Percentiles rank a stretch among this genome's conserved stretches.
Evolutionary conservation across 2,329 filamentous ascomycete genomes (phyloP).

Genomic region (Pochonia chlamydosporia): DNA sequence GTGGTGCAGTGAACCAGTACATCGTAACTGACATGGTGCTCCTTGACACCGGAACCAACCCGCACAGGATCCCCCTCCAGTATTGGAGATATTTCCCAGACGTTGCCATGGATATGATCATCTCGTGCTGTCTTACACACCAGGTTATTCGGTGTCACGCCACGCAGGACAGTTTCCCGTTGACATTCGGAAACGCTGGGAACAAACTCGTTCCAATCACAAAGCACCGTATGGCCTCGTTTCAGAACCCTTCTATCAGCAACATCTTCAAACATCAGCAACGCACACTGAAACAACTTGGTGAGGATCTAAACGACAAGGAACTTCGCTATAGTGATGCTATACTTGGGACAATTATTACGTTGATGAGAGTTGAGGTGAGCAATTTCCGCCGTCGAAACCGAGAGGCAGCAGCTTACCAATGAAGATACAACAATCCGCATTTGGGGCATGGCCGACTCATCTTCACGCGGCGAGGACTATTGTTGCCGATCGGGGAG

Average conservation of each 20-base stretch:
- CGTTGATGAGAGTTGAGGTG: slow-evolving; percentile 8
- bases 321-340: slow-evolving; percentile 5
- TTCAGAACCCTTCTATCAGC: slow-evolving; percentile 5
- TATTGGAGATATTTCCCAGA: slow-evolving; percentile 10
- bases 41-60: slow-evolving; percentile 9
- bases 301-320: slow-evolving; percentile 5
- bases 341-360: slow-evolving; percentile 5
- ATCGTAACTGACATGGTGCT: slow-evolving; percentile 11
- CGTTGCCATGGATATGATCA: slow-evolving; percentile 5
- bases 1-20: neutral
- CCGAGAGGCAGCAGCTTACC: neutral
- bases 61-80: slow-evolving; percentile 2
- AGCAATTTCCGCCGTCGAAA: too few species aligned
- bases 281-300: slow-evolving; percentile 5
- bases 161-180: neutral
- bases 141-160: slow-evolving; percentile 7
- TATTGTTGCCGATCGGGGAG: slow-evolving; percentile 9
- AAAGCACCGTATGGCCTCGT: slow-evolving; percentile 3
- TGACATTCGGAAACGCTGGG: neutral
- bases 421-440: slow-evolving; percentile 10
- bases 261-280: slow-evolving; percentile 8
- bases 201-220: neutral
- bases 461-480: slow-evolving; percentile 10
- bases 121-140: slow-evolving; percentile 8
- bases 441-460: slow-evolving; percentile 10